Evolutionary conservation across 2,329 filamentous ascomycete genomes (phyloP).

Genomic region (Emergomyces pasteurianus): DNA sequence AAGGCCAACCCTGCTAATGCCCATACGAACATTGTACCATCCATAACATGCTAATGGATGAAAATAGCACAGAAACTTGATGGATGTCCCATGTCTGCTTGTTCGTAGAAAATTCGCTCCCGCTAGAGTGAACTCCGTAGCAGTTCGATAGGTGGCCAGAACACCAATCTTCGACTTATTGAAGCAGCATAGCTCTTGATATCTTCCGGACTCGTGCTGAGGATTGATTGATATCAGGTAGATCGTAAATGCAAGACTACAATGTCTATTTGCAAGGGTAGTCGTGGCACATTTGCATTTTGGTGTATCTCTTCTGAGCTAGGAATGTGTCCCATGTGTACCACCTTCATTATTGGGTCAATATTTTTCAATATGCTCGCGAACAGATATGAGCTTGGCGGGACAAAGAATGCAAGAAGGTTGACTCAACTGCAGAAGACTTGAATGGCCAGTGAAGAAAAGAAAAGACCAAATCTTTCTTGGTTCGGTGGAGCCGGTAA

Average conservation of each 20-base stretch:
- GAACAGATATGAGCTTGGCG: conserved; percentile 10
- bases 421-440: neutral
- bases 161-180: conserved; percentile 23
- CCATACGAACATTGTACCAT: conserved; percentile 15
- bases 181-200: conserved; percentile 22
- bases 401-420: conserved; percentile 3
- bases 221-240: conserved; percentile 46
- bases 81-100: conserved; percentile 45
- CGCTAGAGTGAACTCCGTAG: conserved; percentile 45
- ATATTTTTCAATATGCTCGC: conserved; percentile 23
- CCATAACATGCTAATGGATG: conserved; percentile 31
- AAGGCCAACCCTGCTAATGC: conserved; percentile 17
- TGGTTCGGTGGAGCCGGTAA: neutral
- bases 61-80: conserved; percentile 46
- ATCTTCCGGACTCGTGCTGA: conserved; percentile 31
- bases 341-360: conserved; percentile 44
- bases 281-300: conserved; percentile 33
- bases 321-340: conserved; percentile 45
- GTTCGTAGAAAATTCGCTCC: conserved; percentile 46
- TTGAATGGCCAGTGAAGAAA: neutral
- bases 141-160: conserved; percentile 44
- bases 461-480: neutral
- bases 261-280: conserved; percentile 37
- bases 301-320: conserved; percentile 37
- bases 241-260: conserved; percentile 45